Percentiles rank a stretch among this genome's conserved stretches.
These are phyloP conservation scores for Fusarium domesticum DNA, from an alignment of 2,329 filamentous ascomycete genomes.

Conservation along the genomic window DNA sequence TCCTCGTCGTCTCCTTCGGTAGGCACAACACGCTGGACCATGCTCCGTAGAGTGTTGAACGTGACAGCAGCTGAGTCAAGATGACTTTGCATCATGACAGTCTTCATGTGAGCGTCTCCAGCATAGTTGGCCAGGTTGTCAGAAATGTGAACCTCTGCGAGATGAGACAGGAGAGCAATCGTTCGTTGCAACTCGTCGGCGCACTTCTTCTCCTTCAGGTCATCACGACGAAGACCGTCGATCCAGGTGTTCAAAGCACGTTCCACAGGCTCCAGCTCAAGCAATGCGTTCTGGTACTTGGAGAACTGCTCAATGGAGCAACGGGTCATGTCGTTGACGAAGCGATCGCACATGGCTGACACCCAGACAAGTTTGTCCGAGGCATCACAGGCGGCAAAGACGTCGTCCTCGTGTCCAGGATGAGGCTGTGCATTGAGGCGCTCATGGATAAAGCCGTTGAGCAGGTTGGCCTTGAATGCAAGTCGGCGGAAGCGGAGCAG, in stretches of 20 bases:
- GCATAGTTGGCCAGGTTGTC: slow-evolving; percentile 69
- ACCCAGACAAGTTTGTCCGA: slow-evolving; percentile 86
- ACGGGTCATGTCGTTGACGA: slow-evolving; percentile 74
- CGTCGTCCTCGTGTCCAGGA: slow-evolving; percentile 71
- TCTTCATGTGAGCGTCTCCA: slow-evolving; percentile 75
- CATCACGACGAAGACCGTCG: slow-evolving; percentile 76
- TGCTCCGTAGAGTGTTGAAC: slow-evolving; percentile 59
- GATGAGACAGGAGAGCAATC: slow-evolving; percentile 81
- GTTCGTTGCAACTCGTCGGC: slow-evolving; percentile 78
- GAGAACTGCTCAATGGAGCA: slow-evolving; percentile 77
- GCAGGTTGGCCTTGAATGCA: slow-evolving; percentile 79
- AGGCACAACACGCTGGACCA: slow-evolving; percentile 66
- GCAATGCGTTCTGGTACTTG: slow-evolving; percentile 73
- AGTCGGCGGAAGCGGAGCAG: slow-evolving; percentile 85
- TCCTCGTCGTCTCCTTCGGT: slow-evolving; percentile 56
- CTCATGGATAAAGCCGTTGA: slow-evolving; percentile 77
- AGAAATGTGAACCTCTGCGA: slow-evolving; percentile 76
- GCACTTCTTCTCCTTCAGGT: slow-evolving; percentile 80
- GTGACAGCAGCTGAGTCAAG: slow-evolving; percentile 73
- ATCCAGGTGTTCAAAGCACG: slow-evolving; percentile 85
- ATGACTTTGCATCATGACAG: slow-evolving; percentile 73
- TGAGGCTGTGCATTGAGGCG: slow-evolving; percentile 65
- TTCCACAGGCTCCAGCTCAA: slow-evolving; percentile 90
- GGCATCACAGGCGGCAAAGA: slow-evolving; percentile 76
- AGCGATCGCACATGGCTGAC: slow-evolving; percentile 76